phyloP scores from a whole-genome alignment of 202 grass and related monocot species.

The Miscanthus sacchariflorus region DNA sequence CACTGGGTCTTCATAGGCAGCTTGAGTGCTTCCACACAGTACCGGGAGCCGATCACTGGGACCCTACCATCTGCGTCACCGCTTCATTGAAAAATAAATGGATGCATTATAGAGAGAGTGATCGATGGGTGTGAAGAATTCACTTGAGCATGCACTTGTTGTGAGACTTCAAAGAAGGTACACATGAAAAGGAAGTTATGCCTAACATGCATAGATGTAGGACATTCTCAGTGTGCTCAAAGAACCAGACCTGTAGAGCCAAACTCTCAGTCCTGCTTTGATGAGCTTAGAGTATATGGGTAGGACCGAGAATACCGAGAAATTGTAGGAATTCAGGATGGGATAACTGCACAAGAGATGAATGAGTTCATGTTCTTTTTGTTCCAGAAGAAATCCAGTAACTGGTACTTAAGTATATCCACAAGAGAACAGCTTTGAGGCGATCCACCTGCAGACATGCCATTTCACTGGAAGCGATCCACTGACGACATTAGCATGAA shows the following conservation, averaged over 20 bases:
- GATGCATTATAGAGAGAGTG: not conserved
- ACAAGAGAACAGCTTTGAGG: not conserved
- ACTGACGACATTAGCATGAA: slow-evolving; percentile 58
- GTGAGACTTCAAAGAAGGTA: not conserved
- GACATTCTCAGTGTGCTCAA: not conserved
- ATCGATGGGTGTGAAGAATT: not conserved
- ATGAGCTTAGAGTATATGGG: slow-evolving; percentile 83
- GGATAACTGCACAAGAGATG: slow-evolving; percentile 63
- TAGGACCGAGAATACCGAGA: slow-evolving; percentile 69
- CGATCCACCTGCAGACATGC: slow-evolving; percentile 68
- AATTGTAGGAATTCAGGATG: slow-evolving; percentile 68
- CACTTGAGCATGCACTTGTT: not conserved
- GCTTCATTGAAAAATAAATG: slow-evolving; percentile 40
- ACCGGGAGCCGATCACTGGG: slow-evolving; percentile 84
- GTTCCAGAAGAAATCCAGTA: not conserved
- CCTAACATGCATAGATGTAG: not conserved
- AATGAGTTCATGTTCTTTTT: slow-evolving; percentile 20
- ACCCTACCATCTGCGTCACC: slow-evolving; percentile 86
- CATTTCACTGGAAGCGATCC: slow-evolving; percentile 54
- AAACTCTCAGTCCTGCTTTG: slow-evolving; percentile 80
- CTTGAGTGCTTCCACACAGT: slow-evolving; percentile 70
- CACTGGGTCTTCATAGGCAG: slow-evolving; percentile 66
- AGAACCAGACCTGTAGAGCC: slow-evolving; percentile 59
- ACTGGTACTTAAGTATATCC: not conserved
- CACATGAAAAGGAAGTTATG: slow-evolving; percentile 7